Percentiles rank a stretch among this genome's conserved stretches.
These are phyloP conservation scores for Teunomyces stri DNA, from an alignment of 805 yeast genomes.

Conservation along the genomic window DNA sequence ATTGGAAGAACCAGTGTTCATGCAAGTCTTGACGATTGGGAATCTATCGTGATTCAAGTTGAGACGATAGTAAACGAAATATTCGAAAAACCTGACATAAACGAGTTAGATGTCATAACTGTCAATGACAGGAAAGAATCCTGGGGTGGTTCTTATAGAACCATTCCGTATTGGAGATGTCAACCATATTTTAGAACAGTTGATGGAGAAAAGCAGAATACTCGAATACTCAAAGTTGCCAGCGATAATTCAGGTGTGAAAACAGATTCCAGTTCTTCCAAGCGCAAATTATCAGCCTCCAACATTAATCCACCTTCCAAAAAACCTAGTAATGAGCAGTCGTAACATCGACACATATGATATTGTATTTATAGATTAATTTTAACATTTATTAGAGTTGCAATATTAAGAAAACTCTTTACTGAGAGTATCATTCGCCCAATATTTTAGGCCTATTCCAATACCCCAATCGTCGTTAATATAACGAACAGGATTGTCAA, in stretches of 20 bases:
- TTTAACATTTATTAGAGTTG: not conserved
- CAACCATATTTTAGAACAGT: conserved; percentile 94
- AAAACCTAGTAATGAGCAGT: not conserved
- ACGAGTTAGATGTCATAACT: conserved; percentile 51
- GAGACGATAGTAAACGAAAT: conserved; percentile 64
- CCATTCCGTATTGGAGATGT: conserved; percentile 91
- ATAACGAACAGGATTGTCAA: conserved; percentile 29
- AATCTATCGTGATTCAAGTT: conserved; percentile 55
- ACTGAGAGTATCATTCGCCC: conserved; percentile 30
- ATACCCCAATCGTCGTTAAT: conserved; percentile 35
- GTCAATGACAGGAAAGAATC: conserved; percentile 48
- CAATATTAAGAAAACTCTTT: not conserved
- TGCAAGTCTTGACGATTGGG: conserved; percentile 41
- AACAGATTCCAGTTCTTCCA: not conserved
- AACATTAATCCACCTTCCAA: not conserved
- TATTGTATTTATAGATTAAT: too few relatives aligned
- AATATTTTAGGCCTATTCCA: conserved; percentile 36
- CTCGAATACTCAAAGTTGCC: conserved; percentile 37
- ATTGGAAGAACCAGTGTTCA: conserved; percentile 56
- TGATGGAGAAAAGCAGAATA: conserved; percentile 59
- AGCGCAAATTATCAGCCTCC: not conserved
- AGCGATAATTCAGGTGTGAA: conserved; percentile 19
- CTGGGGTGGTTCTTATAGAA: conserved; percentile 82
- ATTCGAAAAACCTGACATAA: conserved; percentile 50
- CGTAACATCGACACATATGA: not conserved